Conservation (phyloP, 805 yeast species). For the Komagataella ulmi region DNA sequence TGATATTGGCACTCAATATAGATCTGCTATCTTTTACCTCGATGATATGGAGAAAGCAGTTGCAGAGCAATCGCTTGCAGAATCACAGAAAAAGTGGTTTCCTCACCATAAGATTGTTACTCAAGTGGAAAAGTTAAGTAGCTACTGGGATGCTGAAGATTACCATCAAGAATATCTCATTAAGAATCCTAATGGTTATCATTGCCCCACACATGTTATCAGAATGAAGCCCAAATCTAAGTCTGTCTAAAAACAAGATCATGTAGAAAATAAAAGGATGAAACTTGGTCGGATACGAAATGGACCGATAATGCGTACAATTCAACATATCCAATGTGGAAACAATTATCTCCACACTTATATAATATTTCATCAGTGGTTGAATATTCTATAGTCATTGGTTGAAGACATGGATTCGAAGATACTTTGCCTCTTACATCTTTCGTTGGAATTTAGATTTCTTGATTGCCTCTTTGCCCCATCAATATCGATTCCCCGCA, state of each 20-base stretch:
- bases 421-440: no score
- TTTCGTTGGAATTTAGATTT: no score
- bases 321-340: no score
- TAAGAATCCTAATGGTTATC: slow-evolving; percentile 76
- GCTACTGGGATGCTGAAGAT: slow-evolving; percentile 89
- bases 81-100: slow-evolving; percentile 63
- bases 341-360: no score
- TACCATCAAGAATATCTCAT: slow-evolving; percentile 79
- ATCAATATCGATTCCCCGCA: no score
- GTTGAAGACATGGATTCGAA: no score
- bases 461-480: no score
- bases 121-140: slow-evolving; percentile 46
- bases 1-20: slow-evolving; percentile 81
- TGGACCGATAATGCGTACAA: no score
- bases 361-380: no score
- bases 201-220: slow-evolving; percentile 79
- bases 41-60: slow-evolving; percentile 30
- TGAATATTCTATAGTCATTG: no score
- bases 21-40: slow-evolving; percentile 69
- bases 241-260: background rate
- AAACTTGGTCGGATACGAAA: no score
- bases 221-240: slow-evolving; percentile 41
- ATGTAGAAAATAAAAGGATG: no score
- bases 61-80: slow-evolving; percentile 27
- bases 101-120: slow-evolving; percentile 58